Evolutionary conservation across 345 rosid genomes (phyloP), one percentile per base, ranked within the genome.

Genomic region (Fremontodendron californicum): DNA sequence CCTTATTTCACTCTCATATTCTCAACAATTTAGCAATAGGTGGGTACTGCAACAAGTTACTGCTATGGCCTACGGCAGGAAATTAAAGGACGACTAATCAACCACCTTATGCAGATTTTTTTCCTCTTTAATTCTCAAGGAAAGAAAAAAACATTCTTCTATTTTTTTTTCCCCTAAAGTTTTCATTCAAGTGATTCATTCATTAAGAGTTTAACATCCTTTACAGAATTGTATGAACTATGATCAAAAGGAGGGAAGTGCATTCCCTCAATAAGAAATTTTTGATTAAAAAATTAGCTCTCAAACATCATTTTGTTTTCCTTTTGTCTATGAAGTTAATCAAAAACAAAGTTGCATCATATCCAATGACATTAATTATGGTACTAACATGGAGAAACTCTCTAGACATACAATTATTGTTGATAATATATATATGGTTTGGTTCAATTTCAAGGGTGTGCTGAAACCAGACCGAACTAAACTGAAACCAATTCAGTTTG

Each of bases 41-140:
- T 31, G 81, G 62, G 8, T 9, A 57, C 52, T 16, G 76, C 62
- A 23, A 69, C 82, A 63, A 64, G 75, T 45, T 64, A 66, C 52
- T 45, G 73, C 73, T 65, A 35, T n/a, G 46, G 35, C 49, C 65
- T 39, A 42, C 57, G 54, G 55, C 67, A 43, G 23, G 65, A 23
- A 81, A 62, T n/a, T n/a, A 46, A 52, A 1, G 45, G 68, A 67
- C 64, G 81, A 76, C 79, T 80, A 82, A 65, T 78, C 75, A 58
- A 63, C 74, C 71, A 71, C 48, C 80, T 67, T 79, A 74, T 43
- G 79, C 71, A 64, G 71, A 77, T 76, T 74, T 58, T 77, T 51
- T 62, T 57, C 77, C 74, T 46, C 39, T 70, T 70, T 52, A 80
- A 76, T 76, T 75, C 75, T 75, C 65, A 23, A 58, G 46, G 70